These are phyloP conservation scores for Ustilago cynodontis DNA, from an alignment of 1,284 basidiomycete genomes.

Conservation along the genomic window DNA sequence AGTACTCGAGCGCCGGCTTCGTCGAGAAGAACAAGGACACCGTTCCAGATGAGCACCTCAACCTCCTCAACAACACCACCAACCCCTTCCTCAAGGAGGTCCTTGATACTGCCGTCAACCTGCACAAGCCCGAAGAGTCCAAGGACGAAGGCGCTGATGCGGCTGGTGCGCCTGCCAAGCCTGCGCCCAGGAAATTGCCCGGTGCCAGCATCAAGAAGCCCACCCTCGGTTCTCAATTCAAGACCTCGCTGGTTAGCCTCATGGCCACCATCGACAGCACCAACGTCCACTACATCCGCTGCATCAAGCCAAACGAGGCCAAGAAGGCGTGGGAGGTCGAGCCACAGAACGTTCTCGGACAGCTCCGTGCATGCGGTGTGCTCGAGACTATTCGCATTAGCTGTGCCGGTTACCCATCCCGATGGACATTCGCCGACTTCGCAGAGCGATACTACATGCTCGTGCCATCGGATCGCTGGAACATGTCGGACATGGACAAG, in stretches of 20 bases:
- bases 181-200: constrained; percentile 50
- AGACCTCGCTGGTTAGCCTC: constrained; percentile 88
- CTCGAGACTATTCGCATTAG: constrained; percentile 98
- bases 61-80: constrained; percentile 83
- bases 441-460: constrained; percentile 99
- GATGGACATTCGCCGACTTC: constrained; percentile 99
- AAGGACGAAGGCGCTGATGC: constrained; percentile 24
- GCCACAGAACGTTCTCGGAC: constrained; percentile 93
- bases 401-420: constrained; percentile 98
- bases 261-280: constrained; percentile 98
- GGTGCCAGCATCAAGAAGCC: constrained; percentile 86
- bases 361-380: constrained; percentile 97
- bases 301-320: constrained; percentile 98
- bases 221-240: constrained; percentile 98
- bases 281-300: constrained; percentile 99
- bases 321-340: constrained; percentile 98
- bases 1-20: constrained; percentile 97
- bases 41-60: constrained; percentile 97
- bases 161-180: constrained; percentile 31
- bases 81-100: constrained; percentile 96
- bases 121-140: constrained; percentile 52
- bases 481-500: constrained; percentile 73
- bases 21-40: constrained; percentile 99
- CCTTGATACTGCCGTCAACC: constrained; percentile 74
- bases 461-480: constrained; percentile 86